Evolutionary conservation across 805 yeast species (phyloP), one percentile per base, ranked within the genome.

Genomic region (Cyberlindnera bimundalis): DNA sequence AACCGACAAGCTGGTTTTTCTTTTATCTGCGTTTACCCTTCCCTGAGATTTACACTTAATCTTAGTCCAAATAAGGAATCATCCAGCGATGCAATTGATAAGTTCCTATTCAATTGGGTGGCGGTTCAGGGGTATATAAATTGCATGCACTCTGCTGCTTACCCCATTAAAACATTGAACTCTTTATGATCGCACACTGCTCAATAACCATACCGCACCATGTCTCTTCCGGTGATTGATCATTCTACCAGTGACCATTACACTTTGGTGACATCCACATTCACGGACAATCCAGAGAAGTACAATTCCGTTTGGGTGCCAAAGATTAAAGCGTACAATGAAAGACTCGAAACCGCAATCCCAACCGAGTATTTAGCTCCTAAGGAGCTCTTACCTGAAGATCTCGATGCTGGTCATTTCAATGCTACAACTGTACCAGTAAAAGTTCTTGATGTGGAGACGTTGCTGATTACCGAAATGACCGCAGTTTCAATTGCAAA

Each of bases 291-390:
- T 28, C 40, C 46, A 5, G 48, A 37, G 8, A 26, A 15, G 9
- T 56, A 24, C 21, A 47, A 51, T 18, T 40, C 27, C 11, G 45
- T 31, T 9, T 56, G 59, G 59, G 47, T 42, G 1, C 59, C 61
- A 29, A 47, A 52, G 45, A 45, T 56, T 32, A 38, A 45, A 18
- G 53, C 55, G 2, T 56, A 56, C 39, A 48, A 46, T 16, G 42
- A 52, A 3, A 47, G 53, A 3, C 32, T 51, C 11, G 41, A 26
- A 2, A 40, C 38, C 23, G 55, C 58, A 5, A 29, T 48, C 6
- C 61, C 60, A 37, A 40, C 42, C 42, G 57, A 53, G 35, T 53
- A 41, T 35, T 27, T 54, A 12, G 55, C 46, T 9, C 55, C 59
- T n/a, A 15, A 25, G 2, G 42, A 36, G 2, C 29, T 55, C 6